Evolutionary conservation across 106 monocot species (phyloP), one percentile per base, ranked within the genome.

Genomic region (Vanilla planifolia): DNA sequence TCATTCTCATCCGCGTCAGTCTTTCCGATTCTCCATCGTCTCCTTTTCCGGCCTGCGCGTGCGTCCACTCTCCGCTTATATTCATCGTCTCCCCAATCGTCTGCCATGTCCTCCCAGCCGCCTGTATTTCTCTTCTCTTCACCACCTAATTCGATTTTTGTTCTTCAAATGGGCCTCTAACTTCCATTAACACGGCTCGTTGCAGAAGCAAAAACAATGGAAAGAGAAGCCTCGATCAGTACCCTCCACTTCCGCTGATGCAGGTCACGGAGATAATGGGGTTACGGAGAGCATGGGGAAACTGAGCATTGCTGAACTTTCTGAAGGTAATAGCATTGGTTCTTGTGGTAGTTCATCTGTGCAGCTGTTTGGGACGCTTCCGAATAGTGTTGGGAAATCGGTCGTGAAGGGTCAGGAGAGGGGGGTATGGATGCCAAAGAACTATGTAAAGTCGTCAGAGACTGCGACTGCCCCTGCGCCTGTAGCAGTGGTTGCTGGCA

Each of bases 361-460:
- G 21, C 55, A 56, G 55, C 71, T 36, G 32, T 40, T 45, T 23
- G 66, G 66, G 9, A 43, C 46, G 35, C 35, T 48, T 29, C 59
- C 25, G 45, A 4, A 13, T 24, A 25, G 8, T 17, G 27, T 43
- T 36, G 15, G 21, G 61, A 33, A 28, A 28, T 45, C 36, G 10
- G 3, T 55, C 7, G 30, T 6, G 45, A 67, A 30, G 2, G 41
- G 62, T 13, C 55, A 43, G 24, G 14, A 27, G 8, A 28, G 8
- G 5, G 60, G 55, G 10, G 35, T 56, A 9, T 75, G 74, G 83
- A 28, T 19, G 29, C 68, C 69, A 8, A 77, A 62, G 50, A 27
- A 41, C 14, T 77, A 73, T 32, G 34, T 19, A 42, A 77, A 77
- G 1, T 33, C 75, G n/a, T 37, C 52, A 0, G 68, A 26, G 30